Evolutionary conservation across 306 rosid genomes (phyloP), one percentile per base, ranked within the genome.

Genomic region (Gastrolobium bilobum): DNA sequence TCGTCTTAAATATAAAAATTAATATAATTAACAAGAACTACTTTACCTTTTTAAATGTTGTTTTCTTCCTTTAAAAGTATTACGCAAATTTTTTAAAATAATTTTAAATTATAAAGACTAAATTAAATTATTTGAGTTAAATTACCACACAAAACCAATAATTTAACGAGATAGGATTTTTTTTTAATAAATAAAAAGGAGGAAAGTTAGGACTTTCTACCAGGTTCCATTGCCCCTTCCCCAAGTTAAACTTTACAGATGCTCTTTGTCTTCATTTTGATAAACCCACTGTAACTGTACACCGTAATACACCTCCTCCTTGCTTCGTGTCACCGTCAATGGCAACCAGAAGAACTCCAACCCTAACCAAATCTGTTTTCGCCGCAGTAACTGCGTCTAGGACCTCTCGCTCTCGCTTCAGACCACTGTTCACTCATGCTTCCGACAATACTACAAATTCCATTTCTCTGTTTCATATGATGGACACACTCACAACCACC

Each of bases 331-430:
- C 26, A 30, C 54, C 35, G 60, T 74, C 44, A 30, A 95, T 95
- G 97, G 94, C 90, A 13, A 84, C 86, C 66, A 83, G 97, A 88
- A 88, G 83, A 84, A 87, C 87, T 31, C 70, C 94, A 7, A 83
- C 57, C 64, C 88, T 94, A 38, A 79, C 87, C 71, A 85, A 83
- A 79, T 79, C 90, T 38, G 76, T 84, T 50, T 10, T 88, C 62
- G 83, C 89, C 26, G 83, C 81, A 87, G 63, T 84, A 68, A 78
- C 71, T 8, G 84, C 81, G n/a, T 53, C 85, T 5, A 75, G 59
- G 10, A 42, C 86, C 67, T 75, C 75, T 56, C 89, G 56, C 29
- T 77, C 76, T 59, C 85, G 77, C 20, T 46, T 86, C 1, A 10
- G 70, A 0, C 70, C 82, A 20, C 34, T 69, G 8, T 20, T 77